These are phyloP conservation scores for Avena atlantica DNA, from an alignment of 176 grass and related monocot species.

Conservation along the genomic window DNA sequence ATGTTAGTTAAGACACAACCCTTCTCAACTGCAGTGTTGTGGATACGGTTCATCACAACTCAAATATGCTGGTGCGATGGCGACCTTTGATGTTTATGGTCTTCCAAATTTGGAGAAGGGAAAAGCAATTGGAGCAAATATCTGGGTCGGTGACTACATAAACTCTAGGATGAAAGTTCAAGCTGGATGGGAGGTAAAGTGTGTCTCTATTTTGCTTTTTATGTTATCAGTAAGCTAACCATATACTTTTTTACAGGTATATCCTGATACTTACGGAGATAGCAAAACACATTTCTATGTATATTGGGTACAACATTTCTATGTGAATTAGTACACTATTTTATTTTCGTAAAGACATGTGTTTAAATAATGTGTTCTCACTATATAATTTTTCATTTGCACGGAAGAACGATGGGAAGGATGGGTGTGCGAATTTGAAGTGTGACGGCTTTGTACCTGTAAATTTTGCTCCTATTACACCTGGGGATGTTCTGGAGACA, in stretches of 20 bases:
- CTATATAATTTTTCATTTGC: background rate
- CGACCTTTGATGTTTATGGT: background rate
- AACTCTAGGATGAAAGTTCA: background rate
- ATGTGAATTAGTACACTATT: background rate
- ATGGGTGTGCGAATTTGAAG: background rate
- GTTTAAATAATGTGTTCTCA: background rate
- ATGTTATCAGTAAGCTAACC: background rate
- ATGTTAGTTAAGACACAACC: too few species aligned
- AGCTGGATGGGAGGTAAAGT: background rate
- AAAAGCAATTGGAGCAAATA: background rate
- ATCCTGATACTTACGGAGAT: background rate
- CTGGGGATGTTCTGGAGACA: background rate
- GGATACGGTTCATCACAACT: background rate
- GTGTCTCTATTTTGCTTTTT: background rate
- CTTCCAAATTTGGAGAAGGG: background rate
- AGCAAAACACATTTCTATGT: constrained; percentile 24
- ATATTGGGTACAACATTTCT: background rate
- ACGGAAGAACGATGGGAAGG: background rate
- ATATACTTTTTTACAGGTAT: background rate
- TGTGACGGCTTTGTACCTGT: constrained; percentile 27
- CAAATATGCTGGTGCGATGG: background rate
- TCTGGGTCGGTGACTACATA: background rate
- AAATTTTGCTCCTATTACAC: constrained; percentile 9
- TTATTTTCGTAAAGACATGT: background rate
- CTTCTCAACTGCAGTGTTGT: background rate